Conservation (phyloP, 139 green algal genomes). For the Nannochloris sp. region DNA sequence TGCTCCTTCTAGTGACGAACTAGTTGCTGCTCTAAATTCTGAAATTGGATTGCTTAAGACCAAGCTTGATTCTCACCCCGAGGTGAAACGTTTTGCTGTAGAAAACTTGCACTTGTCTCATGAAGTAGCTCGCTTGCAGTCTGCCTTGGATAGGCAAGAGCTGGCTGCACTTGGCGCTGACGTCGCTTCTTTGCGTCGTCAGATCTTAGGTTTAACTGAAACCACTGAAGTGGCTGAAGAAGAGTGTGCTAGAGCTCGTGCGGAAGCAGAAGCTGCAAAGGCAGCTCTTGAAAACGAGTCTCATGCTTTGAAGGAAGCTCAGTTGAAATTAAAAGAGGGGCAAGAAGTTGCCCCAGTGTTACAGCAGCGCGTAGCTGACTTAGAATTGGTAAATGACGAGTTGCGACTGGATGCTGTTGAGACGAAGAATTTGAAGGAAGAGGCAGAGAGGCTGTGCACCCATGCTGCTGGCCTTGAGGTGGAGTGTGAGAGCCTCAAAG, state of each 20-base stretch:
- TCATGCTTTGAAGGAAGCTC: neutral
- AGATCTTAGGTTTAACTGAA: neutral
- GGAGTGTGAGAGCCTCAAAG: neutral
- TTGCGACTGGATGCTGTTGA: neutral
- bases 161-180: neutral
- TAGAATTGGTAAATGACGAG: neutral
- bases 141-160: neutral
- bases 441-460: neutral
- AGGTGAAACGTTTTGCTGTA: conserved; percentile 45
- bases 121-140: neutral
- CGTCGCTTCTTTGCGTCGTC: neutral
- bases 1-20: neutral
- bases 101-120: conserved; percentile 32
- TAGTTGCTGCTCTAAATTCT: conserved; percentile 10
- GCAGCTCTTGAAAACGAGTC: neutral
- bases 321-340: neutral
- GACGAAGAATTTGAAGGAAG: neutral
- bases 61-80: conserved; percentile 33
- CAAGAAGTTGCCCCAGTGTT: neutral
- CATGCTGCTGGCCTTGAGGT: neutral
- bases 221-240: neutral
- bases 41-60: conserved; percentile 27
- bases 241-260: conserved; percentile 20
- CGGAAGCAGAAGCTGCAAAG: conserved; percentile 8
- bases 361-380: neutral